Base-by-base conservation (phyloP, 2,329 filamentous ascomycete species). In the Botrytis byssoidea region DNA sequence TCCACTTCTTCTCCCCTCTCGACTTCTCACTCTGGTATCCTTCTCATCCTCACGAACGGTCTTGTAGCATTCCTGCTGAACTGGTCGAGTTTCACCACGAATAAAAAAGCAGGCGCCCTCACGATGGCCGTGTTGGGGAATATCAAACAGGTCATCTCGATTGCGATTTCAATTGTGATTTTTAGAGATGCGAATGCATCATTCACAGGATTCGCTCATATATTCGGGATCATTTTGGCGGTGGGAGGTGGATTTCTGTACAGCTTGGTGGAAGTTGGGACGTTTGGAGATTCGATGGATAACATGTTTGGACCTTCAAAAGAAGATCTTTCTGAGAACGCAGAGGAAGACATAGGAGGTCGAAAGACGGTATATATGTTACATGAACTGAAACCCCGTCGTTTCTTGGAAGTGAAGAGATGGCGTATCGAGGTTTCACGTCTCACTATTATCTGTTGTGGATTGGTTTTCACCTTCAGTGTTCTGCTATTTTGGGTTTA, bases 61-160 rank as follows among this genome's bases (percentile, higher is more conserved):
- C 81, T 85, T 70, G 83, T 89, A 22, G 88, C 88, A 18, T 87
- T 89, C 71, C 81, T 86, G 10, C 84, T 89, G 74, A 89, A 89
- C 77, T 84, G 88, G 60, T 85, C 86, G 48, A 88, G 86, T 6
- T 89, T 89, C 80, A 85, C 85, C 74, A 87, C 88, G 71, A 89
- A 89, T 81, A 88, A 88, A 81, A 82, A 86, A 55, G 85, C 87
- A 9, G 87, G 88, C 70, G 87, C 87, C 29, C 80, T 89, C 72
- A 89, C 87, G 55, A 89, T 89, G 85, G 88, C 87, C 10, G 86
- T 89, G 8, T 88, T 87, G 74, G 87, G 86, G 72, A 89, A 89
- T 78, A 81, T 89, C 73, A 89, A 89, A 82, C 87, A 89, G 79
- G 86, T 86, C 75, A 79, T 88, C 61, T 88, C 87, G 1, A 86